Evolutionary conservation across 139 green algal species (phyloP).

Genomic region (Coelastrella sp.): DNA sequence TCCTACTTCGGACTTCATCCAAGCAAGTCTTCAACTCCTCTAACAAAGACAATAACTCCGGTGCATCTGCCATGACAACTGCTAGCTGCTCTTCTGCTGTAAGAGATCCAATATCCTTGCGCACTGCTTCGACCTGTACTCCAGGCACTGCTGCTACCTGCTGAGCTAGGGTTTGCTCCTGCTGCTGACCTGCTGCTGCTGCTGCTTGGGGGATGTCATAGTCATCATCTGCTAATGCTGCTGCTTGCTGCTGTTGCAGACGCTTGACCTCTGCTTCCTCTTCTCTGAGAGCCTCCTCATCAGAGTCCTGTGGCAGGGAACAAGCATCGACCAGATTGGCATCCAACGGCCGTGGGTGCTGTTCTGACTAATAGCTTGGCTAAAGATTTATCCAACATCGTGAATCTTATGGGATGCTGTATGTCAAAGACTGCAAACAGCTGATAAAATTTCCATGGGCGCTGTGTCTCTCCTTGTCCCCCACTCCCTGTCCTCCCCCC

Average conservation of each 20-base stretch:
- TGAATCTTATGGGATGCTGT: too few species aligned
- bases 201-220: slow-evolving; percentile 61
- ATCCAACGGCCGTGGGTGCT: too few species aligned
- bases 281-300: slow-evolving; percentile 77
- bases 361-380: too few species aligned
- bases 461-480: too few species aligned
- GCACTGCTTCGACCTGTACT: slow-evolving; percentile 66
- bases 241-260: slow-evolving; percentile 75
- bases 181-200: slow-evolving; percentile 42
- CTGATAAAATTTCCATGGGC: too few species aligned
- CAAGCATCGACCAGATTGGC: too few species aligned
- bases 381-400: too few species aligned
- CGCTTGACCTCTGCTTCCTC: slow-evolving; percentile 80
- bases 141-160: slow-evolving; percentile 3
- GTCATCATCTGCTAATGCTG: slow-evolving; percentile 71
- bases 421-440: too few species aligned
- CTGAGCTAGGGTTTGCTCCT: background rate
- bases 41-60: slow-evolving; percentile 86
- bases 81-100: slow-evolving; percentile 56
- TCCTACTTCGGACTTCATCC: slow-evolving; percentile 48
- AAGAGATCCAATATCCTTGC: slow-evolving; percentile 53
- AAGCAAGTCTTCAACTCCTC: slow-evolving; percentile 69
- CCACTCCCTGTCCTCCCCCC: too few species aligned
- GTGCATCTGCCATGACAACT: slow-evolving; percentile 79
- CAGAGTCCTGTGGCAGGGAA: slow-evolving; percentile 58